Evolutionary conservation across 2,329 filamentous ascomycete species (phyloP).

Genomic region (Chaetomiaceae sp.): DNA sequence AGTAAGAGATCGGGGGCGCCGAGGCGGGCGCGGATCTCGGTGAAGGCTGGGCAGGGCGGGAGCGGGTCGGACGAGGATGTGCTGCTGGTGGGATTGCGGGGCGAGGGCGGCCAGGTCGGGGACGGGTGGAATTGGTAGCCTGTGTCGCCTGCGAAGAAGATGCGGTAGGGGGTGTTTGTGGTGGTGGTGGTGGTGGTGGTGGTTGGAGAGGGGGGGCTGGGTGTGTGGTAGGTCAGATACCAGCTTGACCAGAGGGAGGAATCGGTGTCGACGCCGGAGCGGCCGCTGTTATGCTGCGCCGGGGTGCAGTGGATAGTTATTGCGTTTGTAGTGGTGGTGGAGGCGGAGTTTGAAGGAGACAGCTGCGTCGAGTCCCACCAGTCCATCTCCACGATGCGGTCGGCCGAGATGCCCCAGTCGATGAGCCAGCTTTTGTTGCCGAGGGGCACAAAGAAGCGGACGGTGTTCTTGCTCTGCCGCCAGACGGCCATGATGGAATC

Average conservation of each 20-base stretch:
- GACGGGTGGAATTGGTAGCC: conserved; percentile 45
- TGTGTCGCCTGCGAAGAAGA: conserved; percentile 66
- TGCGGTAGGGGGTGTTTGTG: conserved; percentile 36
- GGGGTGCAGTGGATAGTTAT: conserved; percentile 60
- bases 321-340: conserved; percentile 16
- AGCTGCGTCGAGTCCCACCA: conserved; percentile 67
- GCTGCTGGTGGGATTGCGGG: conserved; percentile 1
- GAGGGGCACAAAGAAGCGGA: conserved; percentile 61
- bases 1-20: conserved; percentile 22
- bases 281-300: conserved; percentile 60
- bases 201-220: background rate
- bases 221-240: conserved; percentile 40
- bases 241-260: conserved; percentile 65
- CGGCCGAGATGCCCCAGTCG: conserved; percentile 43
- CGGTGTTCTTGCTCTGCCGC: conserved; percentile 27
- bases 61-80: background rate
- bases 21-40: conserved; percentile 19
- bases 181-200: too few species aligned
- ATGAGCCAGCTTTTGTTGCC: conserved; percentile 62
- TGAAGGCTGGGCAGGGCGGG: conserved; percentile 24
- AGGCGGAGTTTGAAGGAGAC: conserved; percentile 12
- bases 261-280: conserved; percentile 51
- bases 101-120: conserved; percentile 22
- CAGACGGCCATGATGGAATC: conserved; percentile 38
- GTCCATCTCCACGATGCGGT: conserved; percentile 62